Percentiles rank a stretch among this genome's conserved stretches.
Evolutionary conservation across 1,139 yeast species (phyloP).

Genomic region (Blastobotrys illinoisensis): DNA sequence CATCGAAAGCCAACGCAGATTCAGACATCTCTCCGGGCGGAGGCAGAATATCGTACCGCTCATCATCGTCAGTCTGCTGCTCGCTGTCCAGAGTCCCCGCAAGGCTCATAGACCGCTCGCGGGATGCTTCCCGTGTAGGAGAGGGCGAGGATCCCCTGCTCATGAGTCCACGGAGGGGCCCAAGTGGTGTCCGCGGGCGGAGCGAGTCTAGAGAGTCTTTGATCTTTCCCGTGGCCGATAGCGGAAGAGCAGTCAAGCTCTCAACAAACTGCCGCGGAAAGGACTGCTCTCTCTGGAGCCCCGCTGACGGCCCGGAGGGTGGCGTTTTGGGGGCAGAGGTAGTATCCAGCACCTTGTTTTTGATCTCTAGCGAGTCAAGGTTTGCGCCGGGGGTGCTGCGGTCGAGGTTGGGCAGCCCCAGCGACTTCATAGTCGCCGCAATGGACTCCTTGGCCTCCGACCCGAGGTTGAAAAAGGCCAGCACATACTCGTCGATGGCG

Average conservation of each 20-base stretch:
- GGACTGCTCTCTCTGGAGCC: neutral
- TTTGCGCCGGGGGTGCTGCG: neutral
- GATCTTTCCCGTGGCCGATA: constrained; percentile 1
- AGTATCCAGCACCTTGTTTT: constrained; percentile 5
- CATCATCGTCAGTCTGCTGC: constrained; percentile 8
- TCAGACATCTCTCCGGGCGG: constrained; percentile 1
- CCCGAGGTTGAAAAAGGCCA: constrained; percentile 51
- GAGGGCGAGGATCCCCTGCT: neutral
- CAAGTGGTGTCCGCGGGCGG: neutral
- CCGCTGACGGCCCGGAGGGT: neutral
- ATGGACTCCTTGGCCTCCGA: constrained; percentile 18
- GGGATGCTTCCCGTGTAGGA: neutral
- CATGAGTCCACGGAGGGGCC: neutral
- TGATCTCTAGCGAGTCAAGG: constrained; percentile 10
- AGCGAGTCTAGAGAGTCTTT: neutral
- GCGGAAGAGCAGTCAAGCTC: constrained; percentile 2
- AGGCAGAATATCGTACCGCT: constrained; percentile 12
- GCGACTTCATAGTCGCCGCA: constrained; percentile 13
- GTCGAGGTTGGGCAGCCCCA: constrained; percentile 15
- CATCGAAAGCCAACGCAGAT: neutral
- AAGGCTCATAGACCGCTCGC: neutral
- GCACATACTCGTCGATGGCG: constrained; percentile 60
- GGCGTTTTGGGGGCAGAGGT: neutral
- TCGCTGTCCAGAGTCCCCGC: neutral
- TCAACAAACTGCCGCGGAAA: neutral